Evolutionary conservation across 208 protist genomes (phyloP), one percentile per base, ranked within the genome.

Genomic region (Vickermania spadyakhi): DNA sequence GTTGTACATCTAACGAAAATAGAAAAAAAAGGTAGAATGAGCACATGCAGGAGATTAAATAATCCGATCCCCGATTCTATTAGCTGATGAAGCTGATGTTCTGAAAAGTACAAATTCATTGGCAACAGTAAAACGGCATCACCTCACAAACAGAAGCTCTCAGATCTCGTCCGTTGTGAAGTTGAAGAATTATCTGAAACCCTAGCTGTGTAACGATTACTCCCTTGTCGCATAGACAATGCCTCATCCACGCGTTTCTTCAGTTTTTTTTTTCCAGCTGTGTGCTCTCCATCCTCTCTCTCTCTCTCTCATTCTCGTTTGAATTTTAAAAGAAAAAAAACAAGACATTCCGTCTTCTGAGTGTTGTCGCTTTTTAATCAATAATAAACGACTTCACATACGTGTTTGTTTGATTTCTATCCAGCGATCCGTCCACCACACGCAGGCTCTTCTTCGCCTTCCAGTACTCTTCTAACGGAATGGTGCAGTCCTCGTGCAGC

Each of bases 391-490:
- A 28, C 52, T 76, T 56, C 21, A 77, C 42, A 3, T 67, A 28
- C 31, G 42, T 42, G 2, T 30, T 56, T 29, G 62, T 41, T 52
- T 64, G 54, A 28, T 7, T 11, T 36, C 64, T 59, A 41, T 66
- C 56, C 23, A 57, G 41, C 1, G 36, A 22, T 27, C 64, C 75
- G 53, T 81, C 71, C 49, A 75, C 57, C 13, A 69, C 60, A 0
- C 31, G 45, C 0, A 77, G 55, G 55, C 58, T 72, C 21, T 62
- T 49, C 59, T 65, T 60, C 22, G 75, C 75, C 42, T 65, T 73
- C 75, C 65, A 77, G 56, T 64, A 81, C 60, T 77, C 70, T 26
- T 64, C 58, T 2, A 77, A 30, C 13, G 67, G 52, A 2, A 49
- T 41, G 4, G 59, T 63, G 25, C 30, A 11, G 0, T 22, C 52